Conservation (phyloP, 1,284 basidiomycete species). For the Baeospora myosura region DNA sequence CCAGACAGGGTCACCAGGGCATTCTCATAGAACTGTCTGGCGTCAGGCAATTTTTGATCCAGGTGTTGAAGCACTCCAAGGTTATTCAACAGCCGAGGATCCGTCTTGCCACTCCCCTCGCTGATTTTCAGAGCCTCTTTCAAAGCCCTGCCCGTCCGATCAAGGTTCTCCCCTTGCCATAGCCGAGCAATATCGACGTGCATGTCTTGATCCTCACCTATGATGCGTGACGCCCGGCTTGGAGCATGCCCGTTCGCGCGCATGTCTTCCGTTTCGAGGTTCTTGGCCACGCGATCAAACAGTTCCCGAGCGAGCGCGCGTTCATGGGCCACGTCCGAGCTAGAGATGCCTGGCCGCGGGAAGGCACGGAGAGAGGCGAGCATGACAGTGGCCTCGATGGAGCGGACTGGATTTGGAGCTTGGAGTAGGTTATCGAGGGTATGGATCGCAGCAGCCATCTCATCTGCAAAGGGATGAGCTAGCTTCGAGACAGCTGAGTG, state of each 20-base stretch:
- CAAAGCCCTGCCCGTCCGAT: constrained; percentile 66
- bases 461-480: constrained; percentile 39
- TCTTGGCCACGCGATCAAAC: constrained; percentile 69
- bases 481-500: constrained; percentile 4
- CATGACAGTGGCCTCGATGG: constrained; percentile 79
- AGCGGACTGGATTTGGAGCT: constrained; percentile 52
- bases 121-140: constrained; percentile 64
- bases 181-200: constrained; percentile 81
- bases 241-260: constrained; percentile 31
- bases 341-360: constrained; percentile 71
- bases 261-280: constrained; percentile 52
- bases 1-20: constrained; percentile 53
- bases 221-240: constrained; percentile 40
- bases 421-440: constrained; percentile 79
- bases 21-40: constrained; percentile 55
- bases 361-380: constrained; percentile 81
- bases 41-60: constrained; percentile 55
- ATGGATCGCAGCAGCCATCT: constrained; percentile 76
- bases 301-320: constrained; percentile 70
- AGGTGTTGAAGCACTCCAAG: constrained; percentile 73
- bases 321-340: constrained; percentile 66
- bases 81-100: constrained; percentile 77
- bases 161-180: constrained; percentile 77
- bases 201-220: constrained; percentile 76
- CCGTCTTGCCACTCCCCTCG: constrained; percentile 39